Percentiles rank a stretch among this genome's conserved stretches.
phyloP scores from a whole-genome alignment of 2,329 filamentous ascomycete genomes.

The Cyanodermella asteris region DNA sequence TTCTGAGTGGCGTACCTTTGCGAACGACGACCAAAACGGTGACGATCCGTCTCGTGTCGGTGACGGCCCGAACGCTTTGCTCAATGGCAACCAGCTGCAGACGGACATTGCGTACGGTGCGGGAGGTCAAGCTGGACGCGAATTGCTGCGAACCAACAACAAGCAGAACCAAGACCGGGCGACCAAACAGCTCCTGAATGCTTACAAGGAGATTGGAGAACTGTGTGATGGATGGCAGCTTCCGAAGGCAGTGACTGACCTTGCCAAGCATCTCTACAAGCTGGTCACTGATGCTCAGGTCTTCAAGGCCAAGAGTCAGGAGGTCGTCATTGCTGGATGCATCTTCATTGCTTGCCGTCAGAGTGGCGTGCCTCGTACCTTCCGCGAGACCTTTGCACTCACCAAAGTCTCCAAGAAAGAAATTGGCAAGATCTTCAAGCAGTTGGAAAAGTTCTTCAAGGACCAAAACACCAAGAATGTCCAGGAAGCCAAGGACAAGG shows the following conservation, averaged over 20 bases:
- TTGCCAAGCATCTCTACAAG: conserved; percentile 89
- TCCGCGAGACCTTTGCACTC: conserved; percentile 81
- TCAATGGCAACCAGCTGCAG: conserved; percentile 75
- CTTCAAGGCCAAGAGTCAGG: conserved; percentile 87
- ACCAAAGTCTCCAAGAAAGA: conserved; percentile 95
- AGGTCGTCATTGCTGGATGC: conserved; percentile 83
- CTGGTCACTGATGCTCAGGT: conserved; percentile 77
- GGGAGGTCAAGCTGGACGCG: conserved; percentile 43
- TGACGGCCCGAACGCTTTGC: conserved; percentile 71
- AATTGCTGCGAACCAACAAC: conserved; percentile 66
- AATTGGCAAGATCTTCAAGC: conserved; percentile 88
- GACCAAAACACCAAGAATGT: conserved; percentile 43
- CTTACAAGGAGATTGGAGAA: conserved; percentile 70
- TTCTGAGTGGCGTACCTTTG: conserved; percentile 96
- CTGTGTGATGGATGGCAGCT: conserved; percentile 73
- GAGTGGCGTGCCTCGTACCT: conserved; percentile 66
- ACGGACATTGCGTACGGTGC: conserved; percentile 75
- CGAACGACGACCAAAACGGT: conserved; percentile 89
- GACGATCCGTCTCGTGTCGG: conserved; percentile 97
- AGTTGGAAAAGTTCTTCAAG: conserved; percentile 69
- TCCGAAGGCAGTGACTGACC: conserved; percentile 60
- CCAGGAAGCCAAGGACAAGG: conserved; percentile 25
- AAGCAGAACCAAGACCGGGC: conserved; percentile 61
- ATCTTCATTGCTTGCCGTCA: conserved; percentile 96
- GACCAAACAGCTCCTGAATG: conserved; percentile 59